Evolutionary conservation across 805 yeast genomes (phyloP).

Genomic region (Metschnikowia rubicola): DNA sequence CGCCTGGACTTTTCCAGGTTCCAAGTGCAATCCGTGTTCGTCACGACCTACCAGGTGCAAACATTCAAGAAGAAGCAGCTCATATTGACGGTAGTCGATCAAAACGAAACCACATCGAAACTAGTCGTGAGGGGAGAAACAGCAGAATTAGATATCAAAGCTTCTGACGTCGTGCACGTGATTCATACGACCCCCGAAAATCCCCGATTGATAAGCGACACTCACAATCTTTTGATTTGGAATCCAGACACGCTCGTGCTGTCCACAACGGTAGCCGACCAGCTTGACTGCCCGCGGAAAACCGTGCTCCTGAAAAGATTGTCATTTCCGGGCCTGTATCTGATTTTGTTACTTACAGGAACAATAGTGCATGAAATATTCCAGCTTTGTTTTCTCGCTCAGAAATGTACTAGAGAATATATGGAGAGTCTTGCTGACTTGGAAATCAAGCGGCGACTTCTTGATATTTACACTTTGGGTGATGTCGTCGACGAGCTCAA

Average conservation of each 20-base stretch:
- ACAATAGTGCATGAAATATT: constrained; percentile 75
- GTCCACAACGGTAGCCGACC: constrained; percentile 77
- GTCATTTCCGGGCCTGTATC: constrained; percentile 59
- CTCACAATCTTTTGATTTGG: constrained; percentile 65
- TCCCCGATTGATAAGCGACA: constrained; percentile 49
- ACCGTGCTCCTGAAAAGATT: constrained; percentile 59
- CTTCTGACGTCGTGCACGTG: constrained; percentile 60
- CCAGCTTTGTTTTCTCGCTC: constrained; percentile 49
- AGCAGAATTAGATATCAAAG: constrained; percentile 45
- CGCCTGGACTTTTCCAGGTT: constrained; percentile 48
- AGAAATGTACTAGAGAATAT: constrained; percentile 34
- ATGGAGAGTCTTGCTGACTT: constrained; percentile 38
- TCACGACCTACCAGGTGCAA: constrained; percentile 28
- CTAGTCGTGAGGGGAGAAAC: constrained; percentile 63
- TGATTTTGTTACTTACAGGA: constrained; percentile 73
- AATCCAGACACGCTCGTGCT: constrained; percentile 81
- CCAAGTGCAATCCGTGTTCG: constrained; percentile 36
- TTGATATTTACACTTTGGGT: constrained; percentile 56
- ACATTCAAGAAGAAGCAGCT: constrained; percentile 42
- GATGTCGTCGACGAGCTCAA: constrained; percentile 44
- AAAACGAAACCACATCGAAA: constrained; percentile 28
- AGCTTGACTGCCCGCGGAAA: constrained; percentile 68
- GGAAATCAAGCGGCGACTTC: constrained; percentile 39
- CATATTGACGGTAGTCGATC: constrained; percentile 50
- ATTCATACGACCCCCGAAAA: constrained; percentile 42